Conservation (phyloP, 352 stramenopile genomes). For the Nothophytophthora sp. region DNA sequence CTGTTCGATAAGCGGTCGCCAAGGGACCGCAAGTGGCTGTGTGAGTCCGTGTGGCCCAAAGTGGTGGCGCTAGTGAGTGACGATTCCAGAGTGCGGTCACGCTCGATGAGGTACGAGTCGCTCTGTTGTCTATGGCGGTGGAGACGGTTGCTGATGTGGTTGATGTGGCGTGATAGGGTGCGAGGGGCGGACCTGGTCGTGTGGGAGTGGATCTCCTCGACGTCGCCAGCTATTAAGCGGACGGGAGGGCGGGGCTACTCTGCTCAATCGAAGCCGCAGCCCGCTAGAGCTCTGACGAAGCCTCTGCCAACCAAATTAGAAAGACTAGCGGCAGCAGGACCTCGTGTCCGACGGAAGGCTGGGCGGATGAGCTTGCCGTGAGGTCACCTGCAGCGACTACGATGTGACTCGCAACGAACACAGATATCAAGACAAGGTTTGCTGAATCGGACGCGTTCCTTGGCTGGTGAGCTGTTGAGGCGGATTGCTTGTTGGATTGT, state of each 20-base stretch:
- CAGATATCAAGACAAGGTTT: no score
- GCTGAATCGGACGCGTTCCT: no score
- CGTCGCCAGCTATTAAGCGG: conserved; percentile 32
- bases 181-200: conserved; percentile 46
- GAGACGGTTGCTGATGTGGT: conserved; percentile 9
- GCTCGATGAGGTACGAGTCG: conserved; percentile 42
- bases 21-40: conserved; percentile 53
- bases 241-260: not conserved
- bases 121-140: not conserved
- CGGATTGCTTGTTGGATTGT: no score
- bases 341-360: conserved; percentile 18
- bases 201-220: conserved; percentile 64
- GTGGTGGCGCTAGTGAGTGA: conserved; percentile 51
- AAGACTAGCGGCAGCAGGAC: not conserved
- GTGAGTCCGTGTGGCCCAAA: conserved; percentile 56
- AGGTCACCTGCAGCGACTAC: no score
- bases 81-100: conserved; percentile 53
- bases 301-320: not conserved
- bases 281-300: not conserved
- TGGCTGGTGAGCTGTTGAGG: no score
- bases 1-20: conserved; percentile 53
- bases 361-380: conserved; percentile 8
- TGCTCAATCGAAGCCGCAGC: conserved; percentile 1
- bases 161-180: conserved; percentile 24
- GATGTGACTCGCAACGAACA: no score